A percentile compares a stretch with the other conserved stretches of the same genome.
Conservation (phyloP, 306 rosid genomes). For the Begonia masoniana region DNA sequence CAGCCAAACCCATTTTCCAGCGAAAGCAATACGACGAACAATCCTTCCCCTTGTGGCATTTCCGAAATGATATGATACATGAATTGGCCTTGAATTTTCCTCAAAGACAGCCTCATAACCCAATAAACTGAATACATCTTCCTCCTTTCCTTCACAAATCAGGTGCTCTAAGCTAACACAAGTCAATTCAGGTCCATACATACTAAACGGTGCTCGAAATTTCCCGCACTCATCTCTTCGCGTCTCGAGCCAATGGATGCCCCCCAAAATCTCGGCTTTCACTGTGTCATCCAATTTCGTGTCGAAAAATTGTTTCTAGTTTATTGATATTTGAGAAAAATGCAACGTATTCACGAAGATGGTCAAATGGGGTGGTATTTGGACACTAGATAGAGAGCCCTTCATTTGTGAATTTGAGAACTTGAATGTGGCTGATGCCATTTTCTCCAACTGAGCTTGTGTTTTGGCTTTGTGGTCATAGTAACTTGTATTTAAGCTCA, state of each 20-base stretch:
- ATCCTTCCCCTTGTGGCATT: conserved; percentile 39
- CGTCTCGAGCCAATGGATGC: conserved; percentile 27
- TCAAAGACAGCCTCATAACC: conserved; percentile 26
- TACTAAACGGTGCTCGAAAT: conserved; percentile 11
- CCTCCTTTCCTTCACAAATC: neutral
- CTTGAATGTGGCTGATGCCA: conserved; percentile 44
- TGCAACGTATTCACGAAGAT: conserved; percentile 48
- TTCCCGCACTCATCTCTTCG: conserved; percentile 22
- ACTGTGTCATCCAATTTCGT: conserved; percentile 12
- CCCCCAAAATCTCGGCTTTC: conserved; percentile 21
- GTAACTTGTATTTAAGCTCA: neutral
- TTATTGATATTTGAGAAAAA: conserved; percentile 27
- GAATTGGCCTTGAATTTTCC: conserved; percentile 20
- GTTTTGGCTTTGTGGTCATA: conserved; percentile 14
- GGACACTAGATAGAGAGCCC: conserved; percentile 20
- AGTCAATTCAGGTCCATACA: conserved; percentile 44
- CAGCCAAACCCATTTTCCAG: conserved; percentile 38
- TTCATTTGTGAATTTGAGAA: conserved; percentile 31
- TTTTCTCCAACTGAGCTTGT: conserved; percentile 4
- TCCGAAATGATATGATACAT: conserved; percentile 46
- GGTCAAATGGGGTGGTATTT: conserved; percentile 44
- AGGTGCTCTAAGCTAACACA: conserved; percentile 51
- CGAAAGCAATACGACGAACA: conserved; percentile 52
- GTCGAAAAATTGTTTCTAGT: conserved; percentile 6
- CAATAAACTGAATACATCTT: neutral